A percentile compares a stretch with the other conserved stretches of the same genome.
phyloP scores from a whole-genome alignment of 2,329 filamentous ascomycete species.

The Paraphaeosphaeria minitans region DNA sequence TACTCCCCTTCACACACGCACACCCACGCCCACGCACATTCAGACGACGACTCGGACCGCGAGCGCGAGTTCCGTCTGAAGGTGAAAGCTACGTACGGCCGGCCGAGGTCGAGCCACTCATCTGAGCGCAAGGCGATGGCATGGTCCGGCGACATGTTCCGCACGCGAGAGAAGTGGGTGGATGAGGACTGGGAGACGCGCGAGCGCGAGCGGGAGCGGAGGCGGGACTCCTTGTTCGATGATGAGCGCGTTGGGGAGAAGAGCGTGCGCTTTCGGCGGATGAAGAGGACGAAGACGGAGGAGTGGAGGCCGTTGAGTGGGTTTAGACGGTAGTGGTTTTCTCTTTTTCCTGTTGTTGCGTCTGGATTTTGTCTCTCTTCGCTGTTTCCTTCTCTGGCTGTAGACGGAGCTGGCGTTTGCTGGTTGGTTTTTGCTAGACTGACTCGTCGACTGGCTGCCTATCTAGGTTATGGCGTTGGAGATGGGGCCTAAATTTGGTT shows the following conservation, averaged over 20 bases:
- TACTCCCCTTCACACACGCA: conserved; percentile 6
- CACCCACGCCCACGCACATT: conserved; percentile 1
- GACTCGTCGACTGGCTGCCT: no score
- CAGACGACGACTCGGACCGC: conserved; percentile 11
- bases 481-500: no score
- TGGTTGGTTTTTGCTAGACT: no score
- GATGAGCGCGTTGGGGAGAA: conserved; percentile 25
- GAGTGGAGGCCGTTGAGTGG: conserved; percentile 39
- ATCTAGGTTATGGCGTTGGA: no score
- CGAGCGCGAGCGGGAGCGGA: conserved; percentile 21
- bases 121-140: conserved; percentile 16
- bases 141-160: conserved; percentile 30
- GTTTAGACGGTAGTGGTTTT: conserved; percentile 2
- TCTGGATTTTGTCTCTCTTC: no score
- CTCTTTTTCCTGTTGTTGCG: no score
- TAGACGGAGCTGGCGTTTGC: no score
- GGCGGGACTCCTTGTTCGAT: conserved; percentile 20
- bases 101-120: conserved; percentile 23
- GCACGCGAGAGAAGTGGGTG: conserved; percentile 32
- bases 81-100: conserved; percentile 27
- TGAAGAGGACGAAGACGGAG: conserved; percentile 38
- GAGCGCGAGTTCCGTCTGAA: conserved; percentile 31
- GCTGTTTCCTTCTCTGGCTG: no score
- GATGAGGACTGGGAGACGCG: conserved; percentile 34
- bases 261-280: conserved; percentile 25